Evolutionary conservation across 352 stramenopile species (phyloP).

Genomic region (Hyaloperonospora arabidopsidis): DNA sequence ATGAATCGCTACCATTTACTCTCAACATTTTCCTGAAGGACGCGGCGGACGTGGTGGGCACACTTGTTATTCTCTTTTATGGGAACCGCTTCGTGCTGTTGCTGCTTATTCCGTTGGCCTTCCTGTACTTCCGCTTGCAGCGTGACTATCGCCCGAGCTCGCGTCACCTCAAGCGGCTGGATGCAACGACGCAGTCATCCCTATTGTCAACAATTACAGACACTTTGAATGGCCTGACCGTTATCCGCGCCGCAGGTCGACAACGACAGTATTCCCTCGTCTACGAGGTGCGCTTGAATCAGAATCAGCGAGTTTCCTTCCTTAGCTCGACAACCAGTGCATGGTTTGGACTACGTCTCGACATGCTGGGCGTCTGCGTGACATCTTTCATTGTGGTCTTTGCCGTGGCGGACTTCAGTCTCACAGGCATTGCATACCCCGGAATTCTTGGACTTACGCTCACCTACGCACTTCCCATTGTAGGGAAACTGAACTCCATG

Average conservation of each 20-base stretch:
- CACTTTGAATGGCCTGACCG: constrained; percentile 56
- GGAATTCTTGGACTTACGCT: constrained; percentile 83
- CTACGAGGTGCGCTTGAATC: constrained; percentile 46
- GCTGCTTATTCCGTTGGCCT: constrained; percentile 59
- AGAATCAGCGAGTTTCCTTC: constrained; percentile 74
- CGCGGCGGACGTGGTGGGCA: constrained; percentile 54
- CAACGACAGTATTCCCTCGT: constrained; percentile 32
- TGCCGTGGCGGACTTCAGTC: constrained; percentile 61
- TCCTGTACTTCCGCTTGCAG: constrained; percentile 66
- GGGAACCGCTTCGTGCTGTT: constrained; percentile 67
- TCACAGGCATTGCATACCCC: constrained; percentile 46
- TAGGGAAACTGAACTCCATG: constrained; percentile 81
- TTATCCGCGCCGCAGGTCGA: constrained; percentile 53
- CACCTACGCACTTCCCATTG: constrained; percentile 85
- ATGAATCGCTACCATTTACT: constrained; percentile 84
- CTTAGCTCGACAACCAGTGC: constrained; percentile 55
- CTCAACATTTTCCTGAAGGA: constrained; percentile 87
- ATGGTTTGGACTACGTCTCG: constrained; percentile 82
- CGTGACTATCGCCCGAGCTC: constrained; percentile 59
- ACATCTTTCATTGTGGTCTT: constrained; percentile 77
- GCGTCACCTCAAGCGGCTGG: constrained; percentile 60
- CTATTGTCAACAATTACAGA: constrained; percentile 66
- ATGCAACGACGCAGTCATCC: constrained; percentile 67
- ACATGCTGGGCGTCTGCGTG: constrained; percentile 75
- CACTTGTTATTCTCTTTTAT: constrained; percentile 73